Conservation (phyloP, 306 rosid genomes). For the Rubus idaeus region DNA sequence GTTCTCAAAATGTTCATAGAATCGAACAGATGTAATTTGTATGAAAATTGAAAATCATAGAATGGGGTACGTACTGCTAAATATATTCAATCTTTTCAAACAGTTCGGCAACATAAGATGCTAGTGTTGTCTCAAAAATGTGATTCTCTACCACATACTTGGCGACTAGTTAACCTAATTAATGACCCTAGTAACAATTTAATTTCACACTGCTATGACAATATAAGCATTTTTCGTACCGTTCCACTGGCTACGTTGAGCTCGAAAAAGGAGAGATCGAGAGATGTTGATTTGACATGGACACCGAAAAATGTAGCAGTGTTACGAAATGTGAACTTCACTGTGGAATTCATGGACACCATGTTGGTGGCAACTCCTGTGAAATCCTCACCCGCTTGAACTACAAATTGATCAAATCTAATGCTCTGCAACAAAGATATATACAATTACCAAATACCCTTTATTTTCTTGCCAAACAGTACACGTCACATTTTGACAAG, state of each 20-base stretch:
- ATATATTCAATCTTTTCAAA: not conserved
- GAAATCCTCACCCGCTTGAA: constrained; percentile 86
- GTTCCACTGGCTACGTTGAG: constrained; percentile 73
- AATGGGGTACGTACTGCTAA: not conserved
- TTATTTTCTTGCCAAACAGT: not conserved
- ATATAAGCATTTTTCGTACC: constrained; percentile 32
- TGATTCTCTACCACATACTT: too few relatives aligned
- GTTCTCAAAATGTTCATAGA: not conserved
- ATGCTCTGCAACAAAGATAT: constrained; percentile 51
- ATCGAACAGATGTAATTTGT: not conserved
- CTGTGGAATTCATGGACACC: constrained; percentile 77
- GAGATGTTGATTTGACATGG: constrained; percentile 67
- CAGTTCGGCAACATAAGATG: not conserved
- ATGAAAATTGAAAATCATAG: not conserved
- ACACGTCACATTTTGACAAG: not conserved
- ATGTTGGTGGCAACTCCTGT: constrained; percentile 84
- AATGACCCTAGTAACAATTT: too few relatives aligned
- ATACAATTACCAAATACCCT: not conserved
- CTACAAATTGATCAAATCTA: constrained; percentile 61
- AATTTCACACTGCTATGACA: too few relatives aligned
- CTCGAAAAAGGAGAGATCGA: constrained; percentile 64
- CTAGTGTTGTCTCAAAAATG: not conserved
- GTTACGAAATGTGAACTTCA: constrained; percentile 68
- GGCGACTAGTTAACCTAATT: too few relatives aligned
- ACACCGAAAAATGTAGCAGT: constrained; percentile 84